Percentiles rank a stretch among this genome's conserved stretches.
Conservation (phyloP, 345 rosid species). For the Pelargonium nanum region DNA sequence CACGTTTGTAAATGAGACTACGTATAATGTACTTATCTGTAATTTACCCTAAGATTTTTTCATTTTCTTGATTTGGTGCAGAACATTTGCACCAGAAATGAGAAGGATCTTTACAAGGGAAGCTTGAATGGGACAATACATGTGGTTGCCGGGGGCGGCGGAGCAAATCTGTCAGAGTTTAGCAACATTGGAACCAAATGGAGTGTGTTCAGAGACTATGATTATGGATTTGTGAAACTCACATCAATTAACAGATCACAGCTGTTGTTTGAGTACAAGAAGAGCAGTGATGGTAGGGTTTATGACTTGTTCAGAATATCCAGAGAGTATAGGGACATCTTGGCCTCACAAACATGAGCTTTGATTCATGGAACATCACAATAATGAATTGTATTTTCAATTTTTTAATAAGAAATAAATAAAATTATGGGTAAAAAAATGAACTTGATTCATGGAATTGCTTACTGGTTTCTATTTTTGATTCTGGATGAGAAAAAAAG, state of each 20-base stretch:
- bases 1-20: too few species aligned
- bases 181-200: slow-evolving; percentile 38
- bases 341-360: too few species aligned
- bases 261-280: slow-evolving; percentile 36
- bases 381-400: too few species aligned
- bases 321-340: slow-evolving; percentile 34
- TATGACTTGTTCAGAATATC: slow-evolving; percentile 38
- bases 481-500: too few species aligned
- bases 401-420: too few species aligned
- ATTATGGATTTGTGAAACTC: slow-evolving; percentile 60
- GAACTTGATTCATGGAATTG: too few species aligned
- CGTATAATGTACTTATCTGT: too few species aligned
- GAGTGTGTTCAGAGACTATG: slow-evolving; percentile 69
- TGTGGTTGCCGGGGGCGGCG: slow-evolving; percentile 73
- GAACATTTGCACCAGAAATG: slow-evolving; percentile 55
- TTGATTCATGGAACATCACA: too few species aligned
- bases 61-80: too few species aligned
- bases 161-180: slow-evolving; percentile 54
- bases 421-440: too few species aligned
- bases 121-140: slow-evolving; percentile 63
- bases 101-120: slow-evolving; percentile 51
- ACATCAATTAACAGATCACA: slow-evolving; percentile 31
- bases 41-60: too few species aligned
- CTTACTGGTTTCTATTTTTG: too few species aligned
- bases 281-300: slow-evolving; percentile 28